A percentile compares a stretch with the other conserved stretches of the same genome.
phyloP scores from a whole-genome alignment of 2,329 filamentous ascomycete species.

The Alternaria triticina region DNA sequence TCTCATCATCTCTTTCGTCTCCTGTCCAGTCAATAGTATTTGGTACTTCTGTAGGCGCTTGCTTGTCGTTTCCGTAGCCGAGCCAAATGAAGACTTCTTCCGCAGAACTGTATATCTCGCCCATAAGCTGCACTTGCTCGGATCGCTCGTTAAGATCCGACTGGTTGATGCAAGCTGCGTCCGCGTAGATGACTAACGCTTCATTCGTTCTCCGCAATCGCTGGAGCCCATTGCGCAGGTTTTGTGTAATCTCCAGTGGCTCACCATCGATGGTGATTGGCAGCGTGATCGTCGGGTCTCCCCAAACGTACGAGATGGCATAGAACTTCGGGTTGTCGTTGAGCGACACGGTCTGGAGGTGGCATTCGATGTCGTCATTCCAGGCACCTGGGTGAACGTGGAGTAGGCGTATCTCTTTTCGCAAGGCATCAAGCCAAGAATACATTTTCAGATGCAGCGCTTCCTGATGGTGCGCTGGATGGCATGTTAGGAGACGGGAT shows the following conservation, averaged over 20 bases:
- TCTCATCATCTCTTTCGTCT: background rate
- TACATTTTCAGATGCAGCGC: too few species aligned
- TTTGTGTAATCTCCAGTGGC: background rate
- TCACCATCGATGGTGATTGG: background rate
- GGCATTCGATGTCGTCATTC: background rate
- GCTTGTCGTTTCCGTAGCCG: too few species aligned
- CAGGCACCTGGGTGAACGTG: background rate
- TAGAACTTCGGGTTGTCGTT: conserved; percentile 4
- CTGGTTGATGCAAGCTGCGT: conserved; percentile 25
- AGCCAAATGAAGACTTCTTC: conserved; percentile 1
- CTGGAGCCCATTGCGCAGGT: background rate
- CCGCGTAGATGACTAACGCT: background rate
- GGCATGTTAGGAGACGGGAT: too few species aligned
- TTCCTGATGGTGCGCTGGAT: too few species aligned
- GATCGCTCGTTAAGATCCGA: conserved; percentile 4
- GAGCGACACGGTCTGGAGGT: background rate
- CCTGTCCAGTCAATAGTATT: background rate
- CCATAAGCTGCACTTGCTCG: conserved; percentile 15
- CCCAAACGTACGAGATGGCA: conserved; percentile 8
- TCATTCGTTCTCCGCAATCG: background rate
- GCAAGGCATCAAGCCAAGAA: background rate
- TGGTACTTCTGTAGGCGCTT: too few species aligned
- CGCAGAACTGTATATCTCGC: conserved; percentile 13
- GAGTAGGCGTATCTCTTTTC: conserved; percentile 4
- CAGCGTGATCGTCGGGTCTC: background rate